Base-by-base conservation (phyloP, 176 grass and related monocot species). In the Carex myosuroides region DNA sequence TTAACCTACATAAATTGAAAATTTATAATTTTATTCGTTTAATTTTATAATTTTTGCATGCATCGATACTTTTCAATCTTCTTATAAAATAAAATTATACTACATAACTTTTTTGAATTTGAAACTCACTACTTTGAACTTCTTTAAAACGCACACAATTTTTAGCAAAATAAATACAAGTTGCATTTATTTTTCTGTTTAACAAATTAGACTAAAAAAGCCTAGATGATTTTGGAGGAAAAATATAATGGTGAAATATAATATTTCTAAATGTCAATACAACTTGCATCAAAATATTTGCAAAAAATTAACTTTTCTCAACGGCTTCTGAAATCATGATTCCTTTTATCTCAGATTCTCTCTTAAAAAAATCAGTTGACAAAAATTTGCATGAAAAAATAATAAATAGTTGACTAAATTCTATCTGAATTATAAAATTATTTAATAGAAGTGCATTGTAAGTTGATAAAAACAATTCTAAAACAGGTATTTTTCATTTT, bases 281-380 rank as follows among this genome's bases (percentile, higher is more conserved):
- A 70, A 70, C 68, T 70, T n/a, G 68, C 37, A 61, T 61, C 18
- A 21, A 61, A 8, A 22, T 60, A 4, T 41, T 60, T 60, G 59
- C 59, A 61, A 18, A n/a, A 42, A n/a, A 13, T 42, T 42, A 71
- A 11, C 16, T 17, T 71, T 71, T 37, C 44, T 71, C 68, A 71
- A 71, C 39, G 68, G 68, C 39, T 71, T 71, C 68, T 71, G 46
- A 16, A 41, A 6, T 44, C 37, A 46, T 71, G 68, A 71, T 71
- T 71, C 68, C 35, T 71, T 70, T 39, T 3, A 71, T 71, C 35
- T 71, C 68, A 44, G 68, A 71, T 71, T 71, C 68, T 71, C 68
- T 20, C 20, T 11, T 71, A 41, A 30, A 71, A 20, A 46, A 21
- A 71, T 71, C 20, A 71, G 14, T 71, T 71, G 68, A 71, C 68